A percentile compares a stretch with the other conserved stretches of the same genome.
These are phyloP conservation scores for Lactarius sanguifluus DNA, from an alignment of 768 basidiomycete genomes.

Conservation along the genomic window DNA sequence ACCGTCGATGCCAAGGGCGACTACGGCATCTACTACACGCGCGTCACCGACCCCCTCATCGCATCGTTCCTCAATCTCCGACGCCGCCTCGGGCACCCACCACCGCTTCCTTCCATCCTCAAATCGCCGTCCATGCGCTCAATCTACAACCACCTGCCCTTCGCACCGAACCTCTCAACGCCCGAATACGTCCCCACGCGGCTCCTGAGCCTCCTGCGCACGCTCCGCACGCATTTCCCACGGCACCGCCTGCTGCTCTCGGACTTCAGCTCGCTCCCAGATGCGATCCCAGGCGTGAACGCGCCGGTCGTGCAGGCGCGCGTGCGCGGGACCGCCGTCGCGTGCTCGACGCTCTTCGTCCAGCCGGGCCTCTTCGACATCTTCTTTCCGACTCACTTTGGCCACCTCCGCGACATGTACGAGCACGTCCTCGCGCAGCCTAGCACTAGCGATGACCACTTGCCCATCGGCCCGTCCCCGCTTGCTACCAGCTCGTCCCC, in stretches of 20 bases:
- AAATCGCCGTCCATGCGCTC: constrained; percentile 59
- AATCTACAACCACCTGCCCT: constrained; percentile 70
- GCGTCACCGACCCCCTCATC: constrained; percentile 83
- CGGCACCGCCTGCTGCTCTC: constrained; percentile 91
- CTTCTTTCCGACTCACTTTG: constrained; percentile 95
- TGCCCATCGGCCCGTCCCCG: constrained; percentile 44
- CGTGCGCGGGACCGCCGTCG: constrained; percentile 78
- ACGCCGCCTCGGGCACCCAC: constrained; percentile 53
- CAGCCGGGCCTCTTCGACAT: constrained; percentile 97
- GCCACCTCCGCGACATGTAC: constrained; percentile 84
- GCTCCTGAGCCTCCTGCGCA: constrained; percentile 77
- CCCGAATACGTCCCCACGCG: constrained; percentile 95
- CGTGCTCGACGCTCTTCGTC: constrained; percentile 88
- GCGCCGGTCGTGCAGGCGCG: constrained; percentile 97
- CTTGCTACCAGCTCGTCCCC: constrained; percentile 50
- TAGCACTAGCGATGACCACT: constrained; percentile 32
- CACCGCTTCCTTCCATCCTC: constrained; percentile 56
- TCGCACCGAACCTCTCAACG: constrained; percentile 83
- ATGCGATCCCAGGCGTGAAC: constrained; percentile 70
- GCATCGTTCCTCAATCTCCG: constrained; percentile 73
- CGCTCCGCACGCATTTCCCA: constrained; percentile 82
- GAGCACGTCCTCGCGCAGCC: constrained; percentile 74
- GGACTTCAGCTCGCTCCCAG: constrained; percentile 88
- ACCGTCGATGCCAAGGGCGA: constrained; percentile 78
- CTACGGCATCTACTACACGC: constrained; percentile 79